These are phyloP conservation scores for Populus deltoides DNA, from an alignment of 345 rosid genomes.

Conservation along the genomic window DNA sequence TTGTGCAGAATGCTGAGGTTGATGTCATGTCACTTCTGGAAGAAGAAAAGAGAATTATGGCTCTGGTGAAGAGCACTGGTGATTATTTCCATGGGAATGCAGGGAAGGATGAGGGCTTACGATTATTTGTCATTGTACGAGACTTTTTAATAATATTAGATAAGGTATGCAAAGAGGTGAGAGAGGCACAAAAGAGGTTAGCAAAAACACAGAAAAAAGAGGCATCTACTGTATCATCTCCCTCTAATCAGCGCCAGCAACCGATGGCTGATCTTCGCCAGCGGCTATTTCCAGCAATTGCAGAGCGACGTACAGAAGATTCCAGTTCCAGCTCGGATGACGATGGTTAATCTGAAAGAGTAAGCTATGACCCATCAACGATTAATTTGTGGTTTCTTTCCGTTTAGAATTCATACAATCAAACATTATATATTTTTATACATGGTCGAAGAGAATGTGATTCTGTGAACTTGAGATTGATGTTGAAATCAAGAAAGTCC, in stretches of 20 bases:
- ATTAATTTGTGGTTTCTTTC: neutral
- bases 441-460: neutral
- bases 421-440: too few relatives aligned
- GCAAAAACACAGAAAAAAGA: constrained; percentile 50
- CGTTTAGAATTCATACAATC: neutral
- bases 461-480: neutral
- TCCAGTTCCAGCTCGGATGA: constrained; percentile 52
- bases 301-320: constrained; percentile 48
- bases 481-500: neutral
- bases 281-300: constrained; percentile 71
- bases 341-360: constrained; percentile 26
- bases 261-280: constrained; percentile 50
- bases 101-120: constrained; percentile 85
- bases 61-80: constrained; percentile 82
- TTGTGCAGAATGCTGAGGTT: constrained; percentile 72
- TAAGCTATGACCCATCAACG: neutral
- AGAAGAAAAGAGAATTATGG: constrained; percentile 88
- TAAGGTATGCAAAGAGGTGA: constrained; percentile 80
- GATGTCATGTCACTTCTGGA: constrained; percentile 55
- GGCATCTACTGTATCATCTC: constrained; percentile 43
- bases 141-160: constrained; percentile 84
- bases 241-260: constrained; percentile 39
- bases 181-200: constrained; percentile 49
- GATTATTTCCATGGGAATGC: constrained; percentile 97
- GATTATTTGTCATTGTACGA: constrained; percentile 69